Percentiles rank a stretch among this genome's conserved stretches.
Conservation (phyloP, 768 basidiomycete genomes). For the Amanita inopinata region DNA sequence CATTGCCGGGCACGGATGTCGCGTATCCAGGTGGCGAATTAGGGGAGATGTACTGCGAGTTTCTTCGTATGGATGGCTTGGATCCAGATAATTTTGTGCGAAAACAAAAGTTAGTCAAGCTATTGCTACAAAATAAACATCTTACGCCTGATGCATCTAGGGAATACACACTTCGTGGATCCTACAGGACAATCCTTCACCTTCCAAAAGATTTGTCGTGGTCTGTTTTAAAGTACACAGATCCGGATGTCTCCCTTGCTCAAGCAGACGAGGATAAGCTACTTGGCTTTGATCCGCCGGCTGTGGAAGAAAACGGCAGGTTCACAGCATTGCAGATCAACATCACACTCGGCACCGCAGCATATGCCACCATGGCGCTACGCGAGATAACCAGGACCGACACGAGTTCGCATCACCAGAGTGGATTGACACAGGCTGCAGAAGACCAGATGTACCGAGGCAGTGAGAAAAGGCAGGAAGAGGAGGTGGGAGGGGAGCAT, state of each 20-base stretch:
- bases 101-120: constrained; percentile 66
- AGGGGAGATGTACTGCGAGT: constrained; percentile 80
- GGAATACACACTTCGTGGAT: constrained; percentile 87
- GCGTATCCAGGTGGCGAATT: constrained; percentile 82
- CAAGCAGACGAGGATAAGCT: constrained; percentile 94
- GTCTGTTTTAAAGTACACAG: constrained; percentile 80
- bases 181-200: constrained; percentile 88
- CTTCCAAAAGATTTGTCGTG: constrained; percentile 76
- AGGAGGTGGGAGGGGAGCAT: constrained; percentile 16
- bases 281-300: constrained; percentile 70
- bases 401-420: constrained; percentile 88
- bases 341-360: constrained; percentile 79
- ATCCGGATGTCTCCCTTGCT: constrained; percentile 84
- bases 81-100: constrained; percentile 85
- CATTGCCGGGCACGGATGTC: constrained; percentile 92
- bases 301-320: constrained; percentile 57
- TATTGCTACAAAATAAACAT: background rate
- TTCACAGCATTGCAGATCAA: constrained; percentile 85
- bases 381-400: constrained; percentile 93
- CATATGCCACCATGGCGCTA: constrained; percentile 97
- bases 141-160: constrained; percentile 28
- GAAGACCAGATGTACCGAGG: constrained; percentile 80
- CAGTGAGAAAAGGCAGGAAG: constrained; percentile 24
- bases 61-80: constrained; percentile 76
- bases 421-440: constrained; percentile 60